phyloP scores from a whole-genome alignment of 352 stramenopile species.

The Globisporangium recalcitrans region DNA sequence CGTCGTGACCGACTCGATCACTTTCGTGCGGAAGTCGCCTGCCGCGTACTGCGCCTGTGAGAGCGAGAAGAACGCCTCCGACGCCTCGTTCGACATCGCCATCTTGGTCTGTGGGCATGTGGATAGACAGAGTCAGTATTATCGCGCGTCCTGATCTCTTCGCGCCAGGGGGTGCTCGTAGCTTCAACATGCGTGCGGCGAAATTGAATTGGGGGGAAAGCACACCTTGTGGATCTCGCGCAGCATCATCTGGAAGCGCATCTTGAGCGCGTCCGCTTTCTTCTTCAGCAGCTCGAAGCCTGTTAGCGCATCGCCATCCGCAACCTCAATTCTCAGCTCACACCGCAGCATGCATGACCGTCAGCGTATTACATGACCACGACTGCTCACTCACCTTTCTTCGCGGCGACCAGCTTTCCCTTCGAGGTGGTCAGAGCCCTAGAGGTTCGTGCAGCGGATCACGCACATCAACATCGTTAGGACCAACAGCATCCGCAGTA shows the following conservation, averaged over 20 bases:
- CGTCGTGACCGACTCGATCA: slow-evolving; percentile 94
- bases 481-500: not conserved
- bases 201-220: not conserved
- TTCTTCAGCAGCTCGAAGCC: slow-evolving; percentile 92
- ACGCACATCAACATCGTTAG: not conserved
- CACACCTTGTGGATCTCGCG: slow-evolving; percentile 81
- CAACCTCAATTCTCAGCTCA: not conserved
- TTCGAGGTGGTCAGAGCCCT: slow-evolving; percentile 86
- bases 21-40: slow-evolving; percentile 96
- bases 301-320: slow-evolving; percentile 12
- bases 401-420: slow-evolving; percentile 73
- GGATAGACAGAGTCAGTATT: too few species aligned
- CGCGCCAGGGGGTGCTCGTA: slow-evolving; percentile 17
- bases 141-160: too few species aligned
- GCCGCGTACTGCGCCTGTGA: slow-evolving; percentile 98
- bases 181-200: not conserved
- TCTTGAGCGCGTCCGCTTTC: slow-evolving; percentile 99
- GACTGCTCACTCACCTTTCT: slow-evolving; percentile 66
- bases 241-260: slow-evolving; percentile 88
- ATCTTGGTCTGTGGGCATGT: slow-evolving; percentile 65
- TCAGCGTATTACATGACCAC: not conserved
- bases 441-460: not conserved
- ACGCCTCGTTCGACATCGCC: slow-evolving; percentile 86
- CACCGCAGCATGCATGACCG: not conserved
- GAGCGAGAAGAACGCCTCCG: slow-evolving; percentile 96